Conservation (phyloP, 78 protist species). For the Polysphondylium violaceum region DNA sequence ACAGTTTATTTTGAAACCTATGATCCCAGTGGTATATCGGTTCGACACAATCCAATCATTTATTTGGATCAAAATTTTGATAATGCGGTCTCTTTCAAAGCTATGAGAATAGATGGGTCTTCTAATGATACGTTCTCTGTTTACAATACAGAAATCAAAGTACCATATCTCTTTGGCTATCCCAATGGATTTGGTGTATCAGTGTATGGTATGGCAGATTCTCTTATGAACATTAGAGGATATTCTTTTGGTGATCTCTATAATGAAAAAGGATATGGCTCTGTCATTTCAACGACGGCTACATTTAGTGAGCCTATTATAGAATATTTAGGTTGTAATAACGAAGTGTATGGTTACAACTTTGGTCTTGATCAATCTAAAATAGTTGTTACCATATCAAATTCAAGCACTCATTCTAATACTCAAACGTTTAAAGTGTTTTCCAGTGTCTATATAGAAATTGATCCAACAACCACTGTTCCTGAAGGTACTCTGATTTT, state of each 20-base stretch:
- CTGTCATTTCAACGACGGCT: not conserved
- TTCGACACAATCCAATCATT: constrained; percentile 1
- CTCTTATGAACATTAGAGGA: not conserved
- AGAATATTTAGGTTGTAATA: no score
- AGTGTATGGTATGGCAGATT: not conserved
- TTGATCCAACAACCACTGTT: no score
- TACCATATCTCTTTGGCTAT: not conserved
- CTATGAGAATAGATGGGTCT: not conserved
- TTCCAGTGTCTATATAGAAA: no score
- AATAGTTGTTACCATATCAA: no score
- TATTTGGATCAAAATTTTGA: constrained; percentile 1
- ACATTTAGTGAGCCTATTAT: not conserved
- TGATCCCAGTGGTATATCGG: constrained; percentile 22
- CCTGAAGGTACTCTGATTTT: no score
- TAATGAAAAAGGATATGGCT: not conserved
- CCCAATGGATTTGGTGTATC: not conserved
- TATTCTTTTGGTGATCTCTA: not conserved
- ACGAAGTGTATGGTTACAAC: no score
- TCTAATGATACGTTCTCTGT: not conserved
- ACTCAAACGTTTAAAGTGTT: no score
- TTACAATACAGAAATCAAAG: not conserved
- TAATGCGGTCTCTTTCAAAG: no score
- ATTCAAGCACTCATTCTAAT: no score
- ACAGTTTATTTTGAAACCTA: no score
- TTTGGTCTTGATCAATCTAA: no score